Conservation (phyloP, 2,329 filamentous ascomycete genomes). For the Purpureocillium takamizusanense region DNA sequence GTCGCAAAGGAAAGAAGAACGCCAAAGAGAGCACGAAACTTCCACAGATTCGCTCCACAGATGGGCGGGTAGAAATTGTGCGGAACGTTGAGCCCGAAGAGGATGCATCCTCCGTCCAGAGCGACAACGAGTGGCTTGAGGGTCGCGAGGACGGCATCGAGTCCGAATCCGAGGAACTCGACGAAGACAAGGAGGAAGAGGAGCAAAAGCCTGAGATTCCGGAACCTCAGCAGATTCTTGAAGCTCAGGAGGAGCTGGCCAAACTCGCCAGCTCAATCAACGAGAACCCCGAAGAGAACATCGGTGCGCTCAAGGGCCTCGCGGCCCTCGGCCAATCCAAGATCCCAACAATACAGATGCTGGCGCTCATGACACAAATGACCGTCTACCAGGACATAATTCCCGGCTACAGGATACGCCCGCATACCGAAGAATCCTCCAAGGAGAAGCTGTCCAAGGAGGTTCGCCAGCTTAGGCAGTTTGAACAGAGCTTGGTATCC, state of each 20-base stretch:
- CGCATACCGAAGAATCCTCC: conserved; percentile 64
- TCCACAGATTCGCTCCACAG: conserved; percentile 70
- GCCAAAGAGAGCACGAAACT: conserved; percentile 65
- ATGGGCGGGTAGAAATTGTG: conserved; percentile 60
- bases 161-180: conserved; percentile 35
- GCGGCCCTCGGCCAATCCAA: conserved; percentile 62
- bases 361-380: conserved; percentile 78
- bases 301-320: conserved; percentile 67
- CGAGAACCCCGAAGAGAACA: conserved; percentile 87
- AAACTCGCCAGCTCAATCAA: conserved; percentile 73
- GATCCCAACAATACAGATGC: conserved; percentile 69
- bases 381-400: conserved; percentile 94
- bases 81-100: conserved; percentile 43
- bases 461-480: conserved; percentile 69
- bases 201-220: conserved; percentile 56
- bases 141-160: conserved; percentile 46
- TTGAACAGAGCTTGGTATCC: conserved; percentile 78
- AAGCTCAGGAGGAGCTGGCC: conserved; percentile 88
- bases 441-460: conserved; percentile 85
- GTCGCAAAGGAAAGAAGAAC: conserved; percentile 69
- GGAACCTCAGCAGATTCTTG: conserved; percentile 67
- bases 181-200: conserved; percentile 24
- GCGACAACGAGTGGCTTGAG: conserved; percentile 56
- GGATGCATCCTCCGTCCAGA: conserved; percentile 49
- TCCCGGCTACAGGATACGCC: conserved; percentile 89